Evolutionary conservation across 129 eudicot genomes (phyloP), one percentile per base, ranked within the genome.

Genomic region (Silybum marianum): DNA sequence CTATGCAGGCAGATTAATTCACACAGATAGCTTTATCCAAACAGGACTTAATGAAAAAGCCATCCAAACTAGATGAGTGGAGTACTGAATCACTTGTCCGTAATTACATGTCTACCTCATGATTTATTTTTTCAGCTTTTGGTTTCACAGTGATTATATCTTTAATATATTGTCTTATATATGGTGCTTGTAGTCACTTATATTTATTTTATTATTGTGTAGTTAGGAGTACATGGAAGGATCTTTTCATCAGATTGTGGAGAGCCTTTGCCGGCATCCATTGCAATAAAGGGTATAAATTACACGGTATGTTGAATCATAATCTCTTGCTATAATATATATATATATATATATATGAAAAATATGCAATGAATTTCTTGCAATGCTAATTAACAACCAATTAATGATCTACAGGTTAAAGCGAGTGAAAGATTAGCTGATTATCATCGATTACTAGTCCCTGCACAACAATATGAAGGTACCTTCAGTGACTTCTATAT

Each of bases 191-290:
- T 0, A 7, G 23, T 58, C 69, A 22, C 14, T 65, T 65, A 65
- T 77, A 19, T 16, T 32, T 7, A 23, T 65, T 21, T 80, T 1
- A 69, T 70, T 30, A 32, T 75, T 54, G 12, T 76, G 80, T 75
- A 94, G 98, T 86, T 91, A 78, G 97, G 99, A 85, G 88, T 95
- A 66, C 99, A 92, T 82, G 99, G 99, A 81, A 85, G 89, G 82
- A 63, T 92, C 32, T 87, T 84, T 78, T 89, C 99, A 81, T 89
- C 97, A 72, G 93, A 89, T 82, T 80, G 78, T 71, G 99, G 97
- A 70, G 88, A 85, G 75, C 97, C 99, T 85, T 88, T 95, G 71
- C 87, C 97, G 65, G 99, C 99, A 32, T 82, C 90, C 70, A 78
- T 95, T 84, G 76, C 89, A 34, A 82, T 95, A 74, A 88, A 86